Percentiles rank a stretch among this genome's conserved stretches.
Conservation (phyloP, 805 yeast genomes). For the Scheffersomyces amazonensis region DNA sequence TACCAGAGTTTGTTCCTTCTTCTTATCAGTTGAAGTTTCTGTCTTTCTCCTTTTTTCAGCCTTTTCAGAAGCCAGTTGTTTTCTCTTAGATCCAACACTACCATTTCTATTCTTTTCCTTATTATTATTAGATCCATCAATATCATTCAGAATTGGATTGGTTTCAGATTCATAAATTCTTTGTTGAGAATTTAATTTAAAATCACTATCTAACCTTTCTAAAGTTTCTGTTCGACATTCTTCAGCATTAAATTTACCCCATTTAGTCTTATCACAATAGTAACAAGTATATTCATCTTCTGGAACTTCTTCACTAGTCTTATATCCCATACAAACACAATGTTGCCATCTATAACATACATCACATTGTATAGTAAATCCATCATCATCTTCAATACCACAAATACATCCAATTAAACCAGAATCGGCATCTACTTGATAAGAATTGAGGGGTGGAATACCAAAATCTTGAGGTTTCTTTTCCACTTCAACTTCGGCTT, state of each 20-base stretch:
- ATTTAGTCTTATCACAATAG: conserved; percentile 54
- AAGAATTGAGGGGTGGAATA: conserved; percentile 39
- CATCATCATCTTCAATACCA: conserved; percentile 84
- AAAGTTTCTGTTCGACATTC: conserved; percentile 28
- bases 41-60: conserved; percentile 8
- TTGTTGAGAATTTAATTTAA: conserved; percentile 8
- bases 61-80: conserved; percentile 16
- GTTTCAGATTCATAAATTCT: conserved; percentile 1
- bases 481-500: conserved; percentile 1
- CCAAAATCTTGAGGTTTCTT: conserved; percentile 5
- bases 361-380: conserved; percentile 93
- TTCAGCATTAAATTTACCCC: conserved; percentile 43
- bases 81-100: conserved; percentile 10
- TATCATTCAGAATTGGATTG: no score
- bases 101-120: conserved; percentile 11
- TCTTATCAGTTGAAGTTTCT: conserved; percentile 5
- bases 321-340: conserved; percentile 82
- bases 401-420: conserved; percentile 90
- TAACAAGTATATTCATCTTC: conserved; percentile 76
- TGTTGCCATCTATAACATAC: conserved; percentile 94
- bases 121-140: conserved; percentile 4
- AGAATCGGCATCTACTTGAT: conserved; percentile 74
- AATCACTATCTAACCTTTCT: conserved; percentile 26
- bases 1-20: background rate
- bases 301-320: conserved; percentile 70